These are phyloP conservation scores for Trichoderma arundinaceum DNA, from an alignment of 2,329 filamentous ascomycete genomes.

Conservation along the genomic window DNA sequence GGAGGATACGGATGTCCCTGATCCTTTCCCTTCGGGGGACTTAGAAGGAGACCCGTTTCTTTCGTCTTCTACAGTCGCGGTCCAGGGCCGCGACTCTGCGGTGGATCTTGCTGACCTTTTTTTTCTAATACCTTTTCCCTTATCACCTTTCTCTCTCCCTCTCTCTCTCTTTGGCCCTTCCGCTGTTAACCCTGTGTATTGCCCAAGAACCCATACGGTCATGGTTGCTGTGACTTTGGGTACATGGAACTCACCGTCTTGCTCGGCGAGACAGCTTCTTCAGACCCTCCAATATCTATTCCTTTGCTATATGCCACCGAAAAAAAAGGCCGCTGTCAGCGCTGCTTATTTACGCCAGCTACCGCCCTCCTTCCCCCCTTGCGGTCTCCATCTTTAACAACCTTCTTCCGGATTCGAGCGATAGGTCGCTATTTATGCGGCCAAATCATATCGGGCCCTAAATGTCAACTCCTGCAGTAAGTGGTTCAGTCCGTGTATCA, in stretches of 20 bases:
- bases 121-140: constrained; percentile 3
- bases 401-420: constrained; percentile 26
- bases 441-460: constrained; percentile 32
- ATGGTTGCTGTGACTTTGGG: constrained; percentile 29
- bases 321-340: constrained; percentile 9
- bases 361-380: constrained; percentile 23
- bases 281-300: constrained; percentile 25
- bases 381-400: constrained; percentile 21
- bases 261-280: constrained; percentile 24
- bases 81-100: constrained; percentile 22
- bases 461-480: constrained; percentile 38
- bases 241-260: constrained; percentile 29
- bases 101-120: constrained; percentile 29
- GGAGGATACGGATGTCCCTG: constrained; percentile 19
- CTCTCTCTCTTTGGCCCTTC: constrained; percentile 8
- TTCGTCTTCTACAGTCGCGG: constrained; percentile 20
- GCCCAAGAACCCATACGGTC: constrained; percentile 11
- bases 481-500: constrained; percentile 31
- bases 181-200: constrained; percentile 11
- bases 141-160: neutral
- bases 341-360: constrained; percentile 10
- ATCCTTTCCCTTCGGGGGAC: constrained; percentile 14
- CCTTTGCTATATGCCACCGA: constrained; percentile 27
- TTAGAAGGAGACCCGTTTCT: constrained; percentile 26
- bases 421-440: constrained; percentile 31